Percentiles rank a stretch among this genome's conserved stretches.
phyloP scores from a whole-genome alignment of 495 filamentous ascomycete genomes.

The Penicillium atrosanguineum region DNA sequence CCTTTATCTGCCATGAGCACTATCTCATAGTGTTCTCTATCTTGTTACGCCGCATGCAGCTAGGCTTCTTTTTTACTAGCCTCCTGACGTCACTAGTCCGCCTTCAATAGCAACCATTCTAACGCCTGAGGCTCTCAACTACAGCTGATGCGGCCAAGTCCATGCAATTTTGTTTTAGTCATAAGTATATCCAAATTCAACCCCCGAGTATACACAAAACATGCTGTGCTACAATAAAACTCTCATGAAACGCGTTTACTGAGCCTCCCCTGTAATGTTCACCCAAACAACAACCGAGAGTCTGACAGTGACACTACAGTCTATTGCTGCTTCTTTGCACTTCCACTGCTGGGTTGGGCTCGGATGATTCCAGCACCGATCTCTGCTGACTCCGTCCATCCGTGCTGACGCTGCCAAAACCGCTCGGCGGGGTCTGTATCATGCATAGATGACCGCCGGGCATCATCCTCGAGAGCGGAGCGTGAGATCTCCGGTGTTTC shows the following conservation, averaged over 20 bases:
- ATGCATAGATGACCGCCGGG: constrained; percentile 52
- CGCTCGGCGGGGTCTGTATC: constrained; percentile 54
- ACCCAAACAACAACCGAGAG: not conserved
- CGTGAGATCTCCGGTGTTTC: constrained; percentile 39
- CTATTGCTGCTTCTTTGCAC: constrained; percentile 60
- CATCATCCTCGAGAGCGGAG: constrained; percentile 63
- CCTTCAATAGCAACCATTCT: too few relatives aligned
- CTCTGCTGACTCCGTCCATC: constrained; percentile 57
- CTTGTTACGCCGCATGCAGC: too few relatives aligned
- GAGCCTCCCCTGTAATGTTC: not conserved
- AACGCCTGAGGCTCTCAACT: not conserved
- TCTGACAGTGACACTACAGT: not conserved
- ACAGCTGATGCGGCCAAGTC: not conserved
- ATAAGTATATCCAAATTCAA: not conserved
- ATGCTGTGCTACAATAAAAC: not conserved
- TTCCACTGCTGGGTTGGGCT: constrained; percentile 36
- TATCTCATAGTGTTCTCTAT: too few relatives aligned
- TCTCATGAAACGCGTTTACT: not conserved
- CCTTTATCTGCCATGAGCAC: too few relatives aligned
- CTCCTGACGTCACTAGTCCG: too few relatives aligned
- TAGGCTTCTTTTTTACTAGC: too few relatives aligned
- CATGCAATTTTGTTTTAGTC: not conserved
- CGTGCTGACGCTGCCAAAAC: constrained; percentile 69
- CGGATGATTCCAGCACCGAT: constrained; percentile 58
- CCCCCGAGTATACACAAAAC: not conserved